These are phyloP conservation scores for Aspergillus ostianus DNA, from an alignment of 495 filamentous ascomycete genomes.

Conservation along the genomic window DNA sequence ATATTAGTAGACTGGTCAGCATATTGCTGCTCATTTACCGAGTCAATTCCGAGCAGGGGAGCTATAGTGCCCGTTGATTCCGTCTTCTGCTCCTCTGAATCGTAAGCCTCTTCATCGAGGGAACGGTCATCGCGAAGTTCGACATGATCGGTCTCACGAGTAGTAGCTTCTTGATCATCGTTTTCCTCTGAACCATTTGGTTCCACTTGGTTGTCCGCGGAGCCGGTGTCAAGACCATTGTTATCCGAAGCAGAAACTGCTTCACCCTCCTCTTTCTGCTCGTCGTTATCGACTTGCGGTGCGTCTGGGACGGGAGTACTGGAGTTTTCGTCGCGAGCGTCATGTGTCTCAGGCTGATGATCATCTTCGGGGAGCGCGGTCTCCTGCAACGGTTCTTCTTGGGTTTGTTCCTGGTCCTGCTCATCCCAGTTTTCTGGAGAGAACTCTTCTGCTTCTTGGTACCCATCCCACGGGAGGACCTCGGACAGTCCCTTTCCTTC, in stretches of 20 bases:
- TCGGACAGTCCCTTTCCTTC: constrained; percentile 61
- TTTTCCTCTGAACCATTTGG: constrained; percentile 3
- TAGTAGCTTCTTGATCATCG: constrained; percentile 2
- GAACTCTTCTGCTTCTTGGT: constrained; percentile 28
- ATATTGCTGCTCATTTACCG: constrained; percentile 13
- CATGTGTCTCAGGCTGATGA: neutral
- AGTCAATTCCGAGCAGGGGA: constrained; percentile 16
- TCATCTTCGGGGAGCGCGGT: constrained; percentile 3
- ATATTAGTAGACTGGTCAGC: constrained; percentile 17
- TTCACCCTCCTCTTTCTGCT: constrained; percentile 9
- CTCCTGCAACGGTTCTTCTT: constrained; percentile 16
- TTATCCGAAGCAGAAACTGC: neutral
- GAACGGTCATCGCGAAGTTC: neutral
- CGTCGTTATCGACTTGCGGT: constrained; percentile 6
- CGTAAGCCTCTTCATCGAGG: constrained; percentile 20
- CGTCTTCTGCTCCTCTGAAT: constrained; percentile 30
- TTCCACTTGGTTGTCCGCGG: constrained; percentile 1
- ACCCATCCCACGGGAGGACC: constrained; percentile 41
- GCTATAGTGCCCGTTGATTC: constrained; percentile 35
- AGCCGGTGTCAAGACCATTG: neutral
- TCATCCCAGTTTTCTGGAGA: constrained; percentile 20
- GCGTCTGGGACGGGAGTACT: constrained; percentile 8
- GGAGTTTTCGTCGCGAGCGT: neutral
- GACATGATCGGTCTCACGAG: constrained; percentile 14
- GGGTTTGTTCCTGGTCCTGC: constrained; percentile 10